Conservation (phyloP, 805 yeast genomes). For the Metschnikowia rubicola region DNA sequence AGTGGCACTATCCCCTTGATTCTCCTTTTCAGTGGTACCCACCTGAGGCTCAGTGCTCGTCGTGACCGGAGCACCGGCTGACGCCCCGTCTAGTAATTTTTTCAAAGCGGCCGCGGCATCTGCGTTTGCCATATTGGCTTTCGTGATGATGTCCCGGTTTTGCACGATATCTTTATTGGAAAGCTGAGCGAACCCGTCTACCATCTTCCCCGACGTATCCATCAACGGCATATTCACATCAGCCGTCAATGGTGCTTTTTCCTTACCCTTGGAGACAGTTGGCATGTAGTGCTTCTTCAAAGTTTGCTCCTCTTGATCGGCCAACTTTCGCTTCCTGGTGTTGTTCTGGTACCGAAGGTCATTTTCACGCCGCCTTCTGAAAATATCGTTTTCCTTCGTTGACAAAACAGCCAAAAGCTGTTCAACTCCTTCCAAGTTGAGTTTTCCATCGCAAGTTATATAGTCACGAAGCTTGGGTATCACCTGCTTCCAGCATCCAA, state of each 20-base stretch:
- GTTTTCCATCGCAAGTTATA: conserved; percentile 84
- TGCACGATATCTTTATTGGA: conserved; percentile 69
- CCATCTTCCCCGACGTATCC: conserved; percentile 69
- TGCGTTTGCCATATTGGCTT: conserved; percentile 69
- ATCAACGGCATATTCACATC: conserved; percentile 71
- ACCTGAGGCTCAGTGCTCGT: conserved; percentile 36
- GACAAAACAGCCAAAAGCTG: conserved; percentile 62
- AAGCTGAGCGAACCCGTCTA: conserved; percentile 61
- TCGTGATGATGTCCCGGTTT: conserved; percentile 55
- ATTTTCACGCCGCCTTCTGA: conserved; percentile 61
- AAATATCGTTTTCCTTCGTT: conserved; percentile 71
- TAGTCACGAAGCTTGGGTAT: conserved; percentile 68
- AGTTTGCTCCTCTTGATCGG: conserved; percentile 43
- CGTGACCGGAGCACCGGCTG: conserved; percentile 7
- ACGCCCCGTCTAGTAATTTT: conserved; percentile 31
- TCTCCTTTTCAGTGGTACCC: conserved; percentile 10
- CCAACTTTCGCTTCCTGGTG: conserved; percentile 53
- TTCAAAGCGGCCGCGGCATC: conserved; percentile 63
- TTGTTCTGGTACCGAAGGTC: conserved; percentile 69
- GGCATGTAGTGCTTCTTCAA: conserved; percentile 43
- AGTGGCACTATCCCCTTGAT: conserved; percentile 27
- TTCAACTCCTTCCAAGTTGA: conserved; percentile 76
- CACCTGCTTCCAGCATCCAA: conserved; percentile 76
- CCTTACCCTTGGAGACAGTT: conserved; percentile 69
- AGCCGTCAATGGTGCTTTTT: conserved; percentile 69